These are phyloP conservation scores for Fusarium verticillioides DNA, from an alignment of 2,329 filamentous ascomycete genomes.

Conservation along the genomic window DNA sequence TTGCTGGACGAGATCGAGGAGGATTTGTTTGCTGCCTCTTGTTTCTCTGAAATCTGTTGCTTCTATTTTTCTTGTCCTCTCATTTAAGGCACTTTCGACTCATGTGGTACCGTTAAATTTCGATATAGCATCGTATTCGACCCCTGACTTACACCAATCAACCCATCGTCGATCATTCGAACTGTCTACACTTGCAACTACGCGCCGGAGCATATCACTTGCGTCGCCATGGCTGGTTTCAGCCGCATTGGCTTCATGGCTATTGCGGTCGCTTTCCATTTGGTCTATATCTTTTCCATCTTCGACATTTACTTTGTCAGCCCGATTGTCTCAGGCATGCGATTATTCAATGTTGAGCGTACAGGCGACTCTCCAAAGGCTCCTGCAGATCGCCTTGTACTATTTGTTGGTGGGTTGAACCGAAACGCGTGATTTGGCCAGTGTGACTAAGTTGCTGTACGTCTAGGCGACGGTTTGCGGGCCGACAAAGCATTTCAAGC, in stretches of 20 bases:
- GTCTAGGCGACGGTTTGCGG: slow-evolving; percentile 84
- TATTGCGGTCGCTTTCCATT: slow-evolving; percentile 90
- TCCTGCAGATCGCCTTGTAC: slow-evolving; percentile 88
- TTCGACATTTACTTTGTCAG: slow-evolving; percentile 99
- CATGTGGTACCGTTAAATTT: neutral
- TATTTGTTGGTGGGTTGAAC: slow-evolving; percentile 83
- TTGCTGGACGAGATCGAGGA: neutral
- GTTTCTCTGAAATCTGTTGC: neutral
- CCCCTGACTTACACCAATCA: slow-evolving; percentile 38
- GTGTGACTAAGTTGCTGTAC: slow-evolving; percentile 13
- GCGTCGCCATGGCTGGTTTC: slow-evolving; percentile 62
- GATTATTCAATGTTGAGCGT: slow-evolving; percentile 77
- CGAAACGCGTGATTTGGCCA: neutral
- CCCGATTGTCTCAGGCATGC: slow-evolving; percentile 96
- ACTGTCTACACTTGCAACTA: neutral
- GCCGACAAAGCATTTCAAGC: slow-evolving; percentile 98
- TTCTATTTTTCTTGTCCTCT: neutral
- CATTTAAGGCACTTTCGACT: slow-evolving; percentile 20
- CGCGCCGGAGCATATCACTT: neutral
- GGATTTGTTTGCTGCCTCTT: neutral
- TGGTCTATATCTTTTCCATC: slow-evolving; percentile 94
- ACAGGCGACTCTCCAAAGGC: slow-evolving; percentile 65
- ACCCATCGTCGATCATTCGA: slow-evolving; percentile 4
- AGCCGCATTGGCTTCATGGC: slow-evolving; percentile 84
- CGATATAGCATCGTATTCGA: slow-evolving; percentile 1